Evolutionary conservation across 2,329 filamentous ascomycete genomes (phyloP), one percentile per base, ranked within the genome.

Genomic region (Exserohilum turcica): DNA sequence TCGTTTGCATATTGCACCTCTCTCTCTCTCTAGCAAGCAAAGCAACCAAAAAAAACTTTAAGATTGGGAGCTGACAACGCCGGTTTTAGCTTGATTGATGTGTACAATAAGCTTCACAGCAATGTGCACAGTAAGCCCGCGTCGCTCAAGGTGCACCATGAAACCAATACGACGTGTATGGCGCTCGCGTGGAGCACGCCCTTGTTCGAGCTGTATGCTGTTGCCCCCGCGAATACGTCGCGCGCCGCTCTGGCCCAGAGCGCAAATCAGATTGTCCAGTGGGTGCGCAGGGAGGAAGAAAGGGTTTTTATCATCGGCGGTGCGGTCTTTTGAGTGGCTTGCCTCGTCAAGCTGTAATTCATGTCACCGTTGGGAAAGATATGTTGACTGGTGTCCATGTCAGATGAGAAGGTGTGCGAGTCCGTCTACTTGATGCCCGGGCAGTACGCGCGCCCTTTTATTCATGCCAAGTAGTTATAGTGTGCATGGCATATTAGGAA

Each of bases 301-400:
- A 82, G 94, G 52, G 79, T 97, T 5, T 99, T 99, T 70, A 96
- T 99, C 54, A 94, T 99, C 70, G 94, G 94, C 1, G 95, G 94
- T n/a, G 94, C 92, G 37, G 93, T 97, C 16, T 82, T 81, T 58
- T 82, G 52, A 48, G 24, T n/a, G n/a, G n/a, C n/a, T n/a, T n/a
- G n/a, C n/a, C n/a, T n/a, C n/a, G n/a, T n/a, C n/a, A n/a, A n/a
- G n/a, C n/a, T n/a, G n/a, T n/a, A n/a, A n/a, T n/a, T n/a, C n/a
- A n/a, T n/a, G n/a, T n/a, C n/a, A n/a, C n/a, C n/a, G n/a, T n/a
- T n/a, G n/a, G n/a, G n/a, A n/a, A n/a, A n/a, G n/a, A n/a, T n/a
- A n/a, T n/a, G n/a, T n/a, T n/a, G n/a, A n/a, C n/a, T n/a, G n/a
- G n/a, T n/a, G n/a, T n/a, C n/a, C n/a, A n/a, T n/a, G n/a, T n/a